Evolutionary conservation across 2,329 filamentous ascomycete species (phyloP).

Genomic region (Teratosphaeria zuluensis): DNA sequence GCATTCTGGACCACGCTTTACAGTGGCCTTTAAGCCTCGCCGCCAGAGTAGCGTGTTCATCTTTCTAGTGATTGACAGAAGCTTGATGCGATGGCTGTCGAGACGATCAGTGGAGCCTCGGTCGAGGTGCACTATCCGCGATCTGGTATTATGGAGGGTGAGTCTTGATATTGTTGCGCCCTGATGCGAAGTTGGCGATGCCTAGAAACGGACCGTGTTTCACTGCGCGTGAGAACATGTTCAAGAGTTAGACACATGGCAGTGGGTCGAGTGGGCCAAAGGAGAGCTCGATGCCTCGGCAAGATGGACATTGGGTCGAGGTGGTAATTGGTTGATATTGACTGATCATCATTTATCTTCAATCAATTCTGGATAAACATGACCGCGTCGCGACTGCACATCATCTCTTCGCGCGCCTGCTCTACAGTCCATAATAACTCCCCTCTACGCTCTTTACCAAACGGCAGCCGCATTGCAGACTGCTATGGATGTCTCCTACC

Average conservation of each 20-base stretch:
- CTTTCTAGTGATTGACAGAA: neutral
- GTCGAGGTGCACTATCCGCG: no score
- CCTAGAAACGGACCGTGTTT: neutral
- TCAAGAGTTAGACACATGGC: neutral
- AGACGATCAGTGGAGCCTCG: no score
- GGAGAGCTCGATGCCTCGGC: neutral
- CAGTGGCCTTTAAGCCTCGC: neutral
- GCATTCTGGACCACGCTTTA: neutral
- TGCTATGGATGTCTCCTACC: constrained; percentile 53
- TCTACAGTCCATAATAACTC: neutral
- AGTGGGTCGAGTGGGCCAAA: neutral
- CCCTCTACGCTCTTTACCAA: neutral
- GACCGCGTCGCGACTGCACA: neutral
- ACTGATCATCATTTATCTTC: neutral
- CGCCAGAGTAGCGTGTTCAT: neutral
- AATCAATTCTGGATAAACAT: neutral
- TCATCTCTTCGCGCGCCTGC: neutral
- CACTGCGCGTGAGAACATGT: neutral
- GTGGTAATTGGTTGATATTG: neutral
- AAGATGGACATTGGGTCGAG: neutral
- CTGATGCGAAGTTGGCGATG: neutral
- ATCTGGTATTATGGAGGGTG: neutral
- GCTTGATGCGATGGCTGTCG: no score
- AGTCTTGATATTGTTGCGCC: neutral
- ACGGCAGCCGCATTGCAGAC: neutral